Evolutionary conservation across 495 filamentous ascomycete species (phyloP).

Genomic region (Podospora appendiculata): DNA sequence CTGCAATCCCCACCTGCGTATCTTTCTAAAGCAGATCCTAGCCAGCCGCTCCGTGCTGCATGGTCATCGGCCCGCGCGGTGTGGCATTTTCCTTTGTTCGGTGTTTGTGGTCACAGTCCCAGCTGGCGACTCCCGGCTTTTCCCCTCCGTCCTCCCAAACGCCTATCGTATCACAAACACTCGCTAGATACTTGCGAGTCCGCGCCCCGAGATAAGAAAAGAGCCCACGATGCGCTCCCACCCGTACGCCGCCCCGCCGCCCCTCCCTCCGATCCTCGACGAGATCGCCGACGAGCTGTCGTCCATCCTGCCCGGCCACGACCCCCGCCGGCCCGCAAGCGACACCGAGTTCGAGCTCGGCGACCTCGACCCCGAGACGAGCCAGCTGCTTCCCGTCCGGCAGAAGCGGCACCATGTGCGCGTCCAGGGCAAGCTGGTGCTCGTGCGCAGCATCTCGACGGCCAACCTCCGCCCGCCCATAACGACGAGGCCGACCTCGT

Average conservation of each 20-base stretch:
- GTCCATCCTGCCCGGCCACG: constrained; percentile 42
- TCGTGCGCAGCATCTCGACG: constrained; percentile 24
- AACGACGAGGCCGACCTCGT: not conserved
- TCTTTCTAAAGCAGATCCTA: too few relatives aligned
- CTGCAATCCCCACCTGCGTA: too few relatives aligned
- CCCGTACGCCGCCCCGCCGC: constrained; percentile 25
- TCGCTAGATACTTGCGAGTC: too few relatives aligned
- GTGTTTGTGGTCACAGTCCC: too few relatives aligned
- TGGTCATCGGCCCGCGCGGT: too few relatives aligned
- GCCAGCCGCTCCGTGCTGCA: too few relatives aligned
- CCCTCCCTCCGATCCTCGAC: constrained; percentile 29
- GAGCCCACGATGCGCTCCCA: constrained; percentile 24
- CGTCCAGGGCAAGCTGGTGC: constrained; percentile 27
- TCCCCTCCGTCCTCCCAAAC: too few relatives aligned
- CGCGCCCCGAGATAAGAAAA: not conserved
- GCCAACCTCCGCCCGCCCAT: constrained; percentile 8
- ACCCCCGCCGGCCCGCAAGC: constrained; percentile 14
- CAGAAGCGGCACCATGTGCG: constrained; percentile 23
- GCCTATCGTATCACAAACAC: too few relatives aligned
- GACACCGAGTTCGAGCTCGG: constrained; percentile 27
- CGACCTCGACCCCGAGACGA: constrained; percentile 34
- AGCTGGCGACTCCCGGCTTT: too few relatives aligned
- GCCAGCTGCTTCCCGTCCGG: constrained; percentile 26
- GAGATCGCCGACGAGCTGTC: constrained; percentile 41
- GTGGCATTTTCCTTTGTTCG: too few relatives aligned